Evolutionary conservation across 2,329 filamentous ascomycete genomes (phyloP).

Genomic region (Purpureocillium lavendulum): DNA sequence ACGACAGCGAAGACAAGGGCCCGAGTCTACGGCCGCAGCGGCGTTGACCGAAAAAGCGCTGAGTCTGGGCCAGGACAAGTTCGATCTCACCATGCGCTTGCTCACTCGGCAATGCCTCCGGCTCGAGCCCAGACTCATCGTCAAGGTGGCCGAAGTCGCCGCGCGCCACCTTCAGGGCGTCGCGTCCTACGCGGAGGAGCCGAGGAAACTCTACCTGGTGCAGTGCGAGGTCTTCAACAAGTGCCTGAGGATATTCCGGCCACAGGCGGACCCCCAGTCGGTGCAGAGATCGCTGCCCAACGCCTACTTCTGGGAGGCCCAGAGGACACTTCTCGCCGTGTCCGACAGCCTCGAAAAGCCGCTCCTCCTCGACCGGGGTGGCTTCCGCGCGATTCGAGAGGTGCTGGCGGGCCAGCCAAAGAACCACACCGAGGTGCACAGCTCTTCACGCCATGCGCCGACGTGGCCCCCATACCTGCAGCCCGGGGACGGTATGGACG

Average conservation of each 20-base stretch:
- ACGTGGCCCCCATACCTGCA: slow-evolving; percentile 54
- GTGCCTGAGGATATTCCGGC: slow-evolving; percentile 17
- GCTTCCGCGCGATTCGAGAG: slow-evolving; percentile 45
- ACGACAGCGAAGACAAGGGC: neutral
- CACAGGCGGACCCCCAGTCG: slow-evolving; percentile 12
- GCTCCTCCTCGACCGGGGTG: slow-evolving; percentile 39
- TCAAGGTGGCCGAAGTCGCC: slow-evolving; percentile 19
- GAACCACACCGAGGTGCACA: slow-evolving; percentile 38
- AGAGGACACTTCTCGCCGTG: slow-evolving; percentile 42
- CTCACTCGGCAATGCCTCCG: slow-evolving; percentile 21
- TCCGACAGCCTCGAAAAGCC: slow-evolving; percentile 39
- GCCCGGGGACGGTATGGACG: slow-evolving; percentile 51
- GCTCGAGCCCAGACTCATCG: slow-evolving; percentile 22
- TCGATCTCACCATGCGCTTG: slow-evolving; percentile 14
- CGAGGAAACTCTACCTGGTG: slow-evolving; percentile 14
- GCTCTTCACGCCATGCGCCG: slow-evolving; percentile 37
- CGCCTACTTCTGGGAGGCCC: slow-evolving; percentile 43
- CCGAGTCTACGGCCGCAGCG: too few relatives aligned
- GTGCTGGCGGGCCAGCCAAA: slow-evolving; percentile 48
- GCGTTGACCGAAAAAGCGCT: slow-evolving; percentile 2
- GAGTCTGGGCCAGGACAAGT: slow-evolving; percentile 12
- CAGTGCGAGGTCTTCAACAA: slow-evolving; percentile 24
- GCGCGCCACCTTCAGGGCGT: slow-evolving; percentile 17
- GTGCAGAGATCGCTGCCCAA: slow-evolving; percentile 18
- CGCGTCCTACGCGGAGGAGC: slow-evolving; percentile 4